A percentile compares a stretch with the other conserved stretches of the same genome.
Conservation (phyloP, 129 eudicot species). For the Flaveria robusta region DNA sequence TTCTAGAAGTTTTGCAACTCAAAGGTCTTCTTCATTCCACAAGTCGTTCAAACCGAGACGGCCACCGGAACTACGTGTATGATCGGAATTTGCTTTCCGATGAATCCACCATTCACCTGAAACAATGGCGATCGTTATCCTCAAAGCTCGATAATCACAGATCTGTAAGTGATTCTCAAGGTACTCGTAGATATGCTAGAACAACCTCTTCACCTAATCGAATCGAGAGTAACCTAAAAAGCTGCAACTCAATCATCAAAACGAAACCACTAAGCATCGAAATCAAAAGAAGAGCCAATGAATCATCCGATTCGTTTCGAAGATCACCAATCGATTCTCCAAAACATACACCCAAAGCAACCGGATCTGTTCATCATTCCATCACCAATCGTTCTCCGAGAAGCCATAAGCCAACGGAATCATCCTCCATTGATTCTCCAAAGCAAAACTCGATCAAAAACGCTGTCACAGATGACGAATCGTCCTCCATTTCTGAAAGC, state of each 20-base stretch:
- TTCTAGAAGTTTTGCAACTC: conserved; percentile 84
- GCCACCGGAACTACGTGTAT: conserved; percentile 51
- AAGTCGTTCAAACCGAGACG: conserved; percentile 25
- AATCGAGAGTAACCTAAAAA: conserved; percentile 48
- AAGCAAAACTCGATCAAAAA: conserved; percentile 37
- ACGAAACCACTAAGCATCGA: conserved; percentile 54
- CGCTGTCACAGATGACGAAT: conserved; percentile 53
- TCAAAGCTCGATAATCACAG: conserved; percentile 21
- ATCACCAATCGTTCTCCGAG: conserved; percentile 46
- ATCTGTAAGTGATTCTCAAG: conserved; percentile 32
- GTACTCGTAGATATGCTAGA: conserved; percentile 37
- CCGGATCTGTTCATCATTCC: conserved; percentile 29
- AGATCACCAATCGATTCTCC: conserved; percentile 60
- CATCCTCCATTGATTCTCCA: conserved; percentile 29
- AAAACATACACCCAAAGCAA: conserved; percentile 44
- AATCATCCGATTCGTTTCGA: conserved; percentile 34
- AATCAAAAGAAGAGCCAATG: conserved; percentile 44
- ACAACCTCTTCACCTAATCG: conserved; percentile 43
- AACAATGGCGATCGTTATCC: conserved; percentile 38
- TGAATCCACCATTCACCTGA: conserved; percentile 59
- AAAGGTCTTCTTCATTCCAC: conserved; percentile 83
- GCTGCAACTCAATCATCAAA: conserved; percentile 49
- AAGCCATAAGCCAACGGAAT: conserved; percentile 38
- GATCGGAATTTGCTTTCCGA: conserved; percentile 44
- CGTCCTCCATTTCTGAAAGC: conserved; percentile 62